Base-by-base conservation (phyloP, 225 moss, liverwort and hornwort species). In the Ulota crispa region DNA sequence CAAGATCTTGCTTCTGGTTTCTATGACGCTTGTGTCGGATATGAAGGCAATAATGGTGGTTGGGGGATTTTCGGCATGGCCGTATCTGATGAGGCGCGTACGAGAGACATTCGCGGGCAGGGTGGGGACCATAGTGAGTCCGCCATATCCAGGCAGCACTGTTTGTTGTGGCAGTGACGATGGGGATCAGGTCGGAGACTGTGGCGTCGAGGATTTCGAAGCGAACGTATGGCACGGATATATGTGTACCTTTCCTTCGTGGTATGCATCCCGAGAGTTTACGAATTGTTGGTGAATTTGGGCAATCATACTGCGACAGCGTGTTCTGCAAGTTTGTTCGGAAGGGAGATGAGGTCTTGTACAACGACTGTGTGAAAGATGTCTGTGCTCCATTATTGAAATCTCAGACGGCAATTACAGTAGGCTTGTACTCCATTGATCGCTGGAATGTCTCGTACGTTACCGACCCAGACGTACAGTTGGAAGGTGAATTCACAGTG, bases 341-440 rank as follows among this genome's bases (percentile, higher is more conserved):
- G 0, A 82, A 63, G 37, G 79, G 79, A 6, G 75, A 55, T 2
- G 79, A 70, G 64, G 56, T 82, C 0, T 16, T 0, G 0, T 1
- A 43, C 2, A 23, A 82, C 0, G 55, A 74, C 2, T 56, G 19
- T 37, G 86, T 79, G 28, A 75, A 69, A 9, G 4, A 0, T 1
- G 0, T n/a, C 0, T 0, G 0, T 12, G 0, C 0, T 0, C 28
- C 82, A 0, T 0, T 19, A 0, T 0, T 0, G 0, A 24, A 12
- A 36, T 10, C 0, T 13, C 59, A 79, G 37, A 70, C 69, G 0
- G 0, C 0, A 0, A 0, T 78, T 0, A 0, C 0, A 1, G 0
- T 66, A 0, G 0, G 0, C 0, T 19, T 80, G 4, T 71, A 34
- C 3, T 68, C 14, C 6, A 1, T 24, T 59, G 60, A 20, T 20